phyloP scores from a whole-genome alignment of 345 rosid genomes.

The Bruguiera parviflora region DNA sequence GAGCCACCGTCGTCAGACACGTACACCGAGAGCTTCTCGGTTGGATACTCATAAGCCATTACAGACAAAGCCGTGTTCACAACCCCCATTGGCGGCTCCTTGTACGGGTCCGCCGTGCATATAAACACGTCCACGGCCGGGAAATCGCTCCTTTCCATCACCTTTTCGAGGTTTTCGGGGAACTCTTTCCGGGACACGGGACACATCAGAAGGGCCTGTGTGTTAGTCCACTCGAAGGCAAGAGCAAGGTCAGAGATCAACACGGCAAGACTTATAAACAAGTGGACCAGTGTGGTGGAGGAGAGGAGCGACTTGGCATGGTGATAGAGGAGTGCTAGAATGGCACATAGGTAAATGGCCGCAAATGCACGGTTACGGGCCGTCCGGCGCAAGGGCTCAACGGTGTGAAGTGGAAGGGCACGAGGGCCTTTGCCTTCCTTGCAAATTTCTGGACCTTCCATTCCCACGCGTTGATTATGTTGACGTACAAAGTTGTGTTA shows the following conservation, averaged over 20 bases:
- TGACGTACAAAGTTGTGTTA: too few relatives aligned
- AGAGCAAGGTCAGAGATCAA: constrained; percentile 57
- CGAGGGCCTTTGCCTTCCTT: too few relatives aligned
- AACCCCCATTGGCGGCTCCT: constrained; percentile 72
- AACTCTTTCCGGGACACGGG: constrained; percentile 45
- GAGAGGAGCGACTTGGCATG: constrained; percentile 41
- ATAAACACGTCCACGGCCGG: constrained; percentile 68
- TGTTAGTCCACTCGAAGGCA: constrained; percentile 60
- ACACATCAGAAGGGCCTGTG: constrained; percentile 36
- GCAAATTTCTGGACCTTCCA: too few relatives aligned
- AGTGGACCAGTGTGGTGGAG: constrained; percentile 15
- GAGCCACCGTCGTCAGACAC: constrained; percentile 91
- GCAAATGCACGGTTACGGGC: constrained; percentile 48
- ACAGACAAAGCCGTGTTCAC: constrained; percentile 74
- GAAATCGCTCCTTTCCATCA: constrained; percentile 27
- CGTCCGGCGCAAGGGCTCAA: constrained; percentile 35
- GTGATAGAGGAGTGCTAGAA: constrained; percentile 47
- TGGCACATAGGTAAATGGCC: constrained; percentile 42
- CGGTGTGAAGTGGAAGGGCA: constrained; percentile 33
- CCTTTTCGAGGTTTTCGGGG: constrained; percentile 40
- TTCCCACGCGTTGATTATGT: too few relatives aligned
- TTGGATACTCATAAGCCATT: constrained; percentile 76
- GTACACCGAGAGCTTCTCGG: constrained; percentile 60
- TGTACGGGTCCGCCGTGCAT: constrained; percentile 90
- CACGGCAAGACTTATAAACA: constrained; percentile 23